Base-by-base conservation (phyloP, 148 eudicot genomes). In the Selenicereus undatus region DNA sequence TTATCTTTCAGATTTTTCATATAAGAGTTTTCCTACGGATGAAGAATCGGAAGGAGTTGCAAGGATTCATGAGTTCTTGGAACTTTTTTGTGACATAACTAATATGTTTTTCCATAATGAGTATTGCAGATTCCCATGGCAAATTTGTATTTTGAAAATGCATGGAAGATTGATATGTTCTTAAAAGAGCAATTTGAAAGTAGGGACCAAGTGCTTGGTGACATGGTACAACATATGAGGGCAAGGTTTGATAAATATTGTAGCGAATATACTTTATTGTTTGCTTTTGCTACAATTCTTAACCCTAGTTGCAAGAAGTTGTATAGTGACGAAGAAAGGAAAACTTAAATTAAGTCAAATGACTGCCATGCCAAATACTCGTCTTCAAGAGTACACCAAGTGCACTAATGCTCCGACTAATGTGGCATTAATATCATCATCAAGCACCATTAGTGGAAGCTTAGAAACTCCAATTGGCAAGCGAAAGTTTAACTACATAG, bases 101-200 rank as follows among this genome's bases (percentile, higher is more conserved):
- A n/a, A 51, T 5, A 54, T 81, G 14, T 81, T 75, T 30, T 81
- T 79, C 16, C 74, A 79, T 13, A 27, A 64, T 66, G 77, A 74
- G 3, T 81, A 81, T 60, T n/a, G n/a, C n/a, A n/a, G n/a, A n/a
- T n/a, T n/a, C 83, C 82, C 24, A 81, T 72, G 11, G 7, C 73
- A 11, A 81, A 81, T 32, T 48, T 81, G 43, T 81, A 81, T 48
- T 81, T 80, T 45, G 71, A 81, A 22, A 74, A 74, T 56, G 54
- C 62, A 12, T 65, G 78, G 73, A 76, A 30, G 45, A 76, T 76
- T 32, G 58, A 39, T 12, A 74, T 74, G 76, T 12, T 45, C 36
- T 22, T 74, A 26, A 74, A 45, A 20, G 58, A 74, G 32, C 50
- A 43, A 35, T 20, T 26, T 17, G 32, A 22, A 74, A 50, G 35